Conservation (phyloP, 2,329 filamentous ascomycete genomes). For the Dendryphion nanum region DNA sequence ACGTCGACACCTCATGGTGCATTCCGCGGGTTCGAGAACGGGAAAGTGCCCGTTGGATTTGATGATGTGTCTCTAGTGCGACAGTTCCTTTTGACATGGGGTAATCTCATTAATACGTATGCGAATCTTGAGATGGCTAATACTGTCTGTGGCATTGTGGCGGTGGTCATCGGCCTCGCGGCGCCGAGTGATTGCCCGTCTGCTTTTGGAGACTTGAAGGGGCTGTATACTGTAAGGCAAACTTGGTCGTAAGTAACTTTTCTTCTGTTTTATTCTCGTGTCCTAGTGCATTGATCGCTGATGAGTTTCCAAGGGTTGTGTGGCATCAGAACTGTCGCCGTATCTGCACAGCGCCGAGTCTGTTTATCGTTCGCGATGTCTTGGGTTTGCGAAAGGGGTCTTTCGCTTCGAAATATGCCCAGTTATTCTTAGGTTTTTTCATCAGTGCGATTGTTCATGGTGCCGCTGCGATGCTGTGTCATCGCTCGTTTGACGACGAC, state of each 20-base stretch:
- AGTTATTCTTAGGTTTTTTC: conserved; percentile 25
- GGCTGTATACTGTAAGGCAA: conserved; percentile 17
- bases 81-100: conserved; percentile 15
- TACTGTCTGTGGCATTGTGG: conserved; percentile 9
- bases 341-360: conserved; percentile 15
- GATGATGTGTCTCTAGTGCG: conserved; percentile 8
- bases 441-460: conserved; percentile 18
- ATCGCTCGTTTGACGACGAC: conserved; percentile 14
- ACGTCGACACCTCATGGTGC: conserved; percentile 20
- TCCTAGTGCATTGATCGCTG: conserved; percentile 1
- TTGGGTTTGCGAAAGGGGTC: conserved; percentile 21
- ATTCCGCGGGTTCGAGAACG: conserved; percentile 14
- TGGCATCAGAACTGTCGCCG: conserved; percentile 28
- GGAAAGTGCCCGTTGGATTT: conserved; percentile 6
- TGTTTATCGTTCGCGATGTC: conserved; percentile 17
- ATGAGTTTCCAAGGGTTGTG: conserved; percentile 9
- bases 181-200: conserved; percentile 26
- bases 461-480: conserved; percentile 14
- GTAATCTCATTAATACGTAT: conserved; percentile 20
- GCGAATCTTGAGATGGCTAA: conserved; percentile 15
- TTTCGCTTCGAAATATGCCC: conserved; percentile 28
- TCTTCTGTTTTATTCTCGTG: neutral
- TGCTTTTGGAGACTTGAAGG: conserved; percentile 18
- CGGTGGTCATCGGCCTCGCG: conserved; percentile 15
- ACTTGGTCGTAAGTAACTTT: conserved; percentile 21